Percentiles rank a stretch among this genome's conserved stretches.
Evolutionary conservation across 305 asterid genomes (phyloP).

Genomic region (Ajuga reptans): DNA sequence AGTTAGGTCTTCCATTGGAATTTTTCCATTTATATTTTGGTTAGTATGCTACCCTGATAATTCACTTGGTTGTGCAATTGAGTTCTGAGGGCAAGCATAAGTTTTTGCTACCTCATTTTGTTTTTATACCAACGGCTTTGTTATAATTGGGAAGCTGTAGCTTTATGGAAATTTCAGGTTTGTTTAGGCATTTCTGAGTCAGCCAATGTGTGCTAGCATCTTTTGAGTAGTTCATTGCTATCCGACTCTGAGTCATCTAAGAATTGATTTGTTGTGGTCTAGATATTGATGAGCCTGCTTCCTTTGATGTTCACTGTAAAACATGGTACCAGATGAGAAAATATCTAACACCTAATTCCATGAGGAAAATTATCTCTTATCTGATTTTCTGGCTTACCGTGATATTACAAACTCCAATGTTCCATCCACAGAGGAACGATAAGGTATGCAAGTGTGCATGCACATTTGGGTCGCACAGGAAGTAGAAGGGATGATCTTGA

Average conservation of each 20-base stretch:
- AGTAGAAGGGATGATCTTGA: conserved; percentile 97
- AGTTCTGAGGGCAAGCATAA: neutral
- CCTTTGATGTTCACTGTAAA: neutral
- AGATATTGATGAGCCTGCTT: conserved; percentile 25
- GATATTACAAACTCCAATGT: conserved; percentile 21
- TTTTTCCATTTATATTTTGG: too few species aligned
- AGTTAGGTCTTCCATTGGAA: too few species aligned
- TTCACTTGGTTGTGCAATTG: neutral
- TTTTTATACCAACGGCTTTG: neutral
- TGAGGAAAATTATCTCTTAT: neutral
- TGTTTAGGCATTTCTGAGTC: neutral
- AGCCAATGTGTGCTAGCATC: neutral
- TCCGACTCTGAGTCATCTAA: neutral
- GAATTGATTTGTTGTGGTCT: conserved; percentile 29
- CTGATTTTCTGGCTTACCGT: conserved; percentile 1
- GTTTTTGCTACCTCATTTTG: neutral
- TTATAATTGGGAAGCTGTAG: neutral
- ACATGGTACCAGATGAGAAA: neutral
- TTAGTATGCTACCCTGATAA: neutral
- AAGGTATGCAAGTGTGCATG: conserved; percentile 94
- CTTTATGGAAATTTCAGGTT: neutral
- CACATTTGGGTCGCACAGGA: conserved; percentile 95
- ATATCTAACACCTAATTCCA: neutral
- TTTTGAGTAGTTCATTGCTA: neutral
- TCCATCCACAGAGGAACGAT: conserved; percentile 66